These are phyloP conservation scores for Brassica carinata DNA, from an alignment of 345 rosid species.

Conservation along the genomic window DNA sequence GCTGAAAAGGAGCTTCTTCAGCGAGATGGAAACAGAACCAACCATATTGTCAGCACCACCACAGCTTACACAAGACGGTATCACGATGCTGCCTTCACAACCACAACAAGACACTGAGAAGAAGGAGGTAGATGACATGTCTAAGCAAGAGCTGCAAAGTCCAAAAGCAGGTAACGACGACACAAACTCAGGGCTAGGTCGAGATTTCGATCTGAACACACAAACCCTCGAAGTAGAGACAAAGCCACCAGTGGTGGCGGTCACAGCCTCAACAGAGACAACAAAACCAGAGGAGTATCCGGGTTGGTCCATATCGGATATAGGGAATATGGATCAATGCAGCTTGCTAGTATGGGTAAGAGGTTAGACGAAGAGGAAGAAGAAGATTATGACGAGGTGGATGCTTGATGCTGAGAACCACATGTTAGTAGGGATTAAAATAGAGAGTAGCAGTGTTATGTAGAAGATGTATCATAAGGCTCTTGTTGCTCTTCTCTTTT, in stretches of 20 bases:
- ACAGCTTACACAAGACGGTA: constrained; percentile 4
- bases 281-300: constrained; percentile 56
- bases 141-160: constrained; percentile 42
- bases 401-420: constrained; percentile 42
- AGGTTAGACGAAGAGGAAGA: constrained; percentile 91
- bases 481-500: constrained; percentile 12
- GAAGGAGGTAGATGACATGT: constrained; percentile 18
- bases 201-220: constrained; percentile 45
- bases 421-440: constrained; percentile 18
- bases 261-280: constrained; percentile 22
- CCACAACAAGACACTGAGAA: constrained; percentile 20
- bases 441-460: constrained; percentile 29
- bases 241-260: constrained; percentile 45
- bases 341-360: constrained; percentile 65
- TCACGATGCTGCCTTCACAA: constrained; percentile 12
- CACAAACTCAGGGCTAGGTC: constrained; percentile 29
- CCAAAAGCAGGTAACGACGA: constrained; percentile 43
- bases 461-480: constrained; percentile 22
- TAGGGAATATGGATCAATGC: constrained; percentile 82
- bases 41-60: constrained; percentile 33
- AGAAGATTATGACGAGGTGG: constrained; percentile 92
- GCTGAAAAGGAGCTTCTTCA: constrained; percentile 63
- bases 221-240: constrained; percentile 64
- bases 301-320: constrained; percentile 85
- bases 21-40: constrained; percentile 60